Base-by-base conservation (phyloP, 2,329 filamentous ascomycete species). In the Cryphonectria radicalis region DNA sequence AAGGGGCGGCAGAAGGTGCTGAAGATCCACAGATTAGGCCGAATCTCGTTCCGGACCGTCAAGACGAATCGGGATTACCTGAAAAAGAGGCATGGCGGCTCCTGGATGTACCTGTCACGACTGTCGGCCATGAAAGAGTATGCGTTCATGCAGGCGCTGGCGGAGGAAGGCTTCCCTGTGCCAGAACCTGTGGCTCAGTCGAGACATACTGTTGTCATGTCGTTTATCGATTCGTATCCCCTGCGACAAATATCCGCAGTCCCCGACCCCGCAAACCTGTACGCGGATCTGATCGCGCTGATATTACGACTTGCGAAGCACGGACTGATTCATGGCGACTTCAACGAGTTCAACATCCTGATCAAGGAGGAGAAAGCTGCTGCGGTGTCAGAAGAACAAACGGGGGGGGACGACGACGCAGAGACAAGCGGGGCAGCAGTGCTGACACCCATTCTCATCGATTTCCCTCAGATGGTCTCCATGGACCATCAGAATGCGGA, bases 311-410 rank as follows among this genome's bases (percentile, higher is more conserved):
- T 99, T 57, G 95, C 96, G 7, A 90, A 90, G 73, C 90, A 95
- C 76, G 96, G 96, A 8, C 84, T 99, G 64, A 99, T 99, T 73
- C 96, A 99, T 79, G 96, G 96, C 73, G 96, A 99, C 80, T 99
- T 97, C 84, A 99, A 99, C 84, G 97, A 99, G 81, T 99, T 99
- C 87, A 99, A 99, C 80, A 95, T 99, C 74, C 85, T 99, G 46
- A 91, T 99, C 79, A 94, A 96, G 79, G 95, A 98, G 80, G 89
- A 86, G 69, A 84, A 79, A 68, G 76, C 76, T 28, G 76, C 76
- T 28, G 74, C 76, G 13, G 70, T 78, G 14, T 76, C 77, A 22
- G 81, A 81, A 32, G 80, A 82, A 7, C 81, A 85, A 8, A 78
- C 85, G 76, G 79, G 80, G 2, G 74, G 80, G 59, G 82, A 85